Base-by-base conservation (phyloP, 1,284 basidiomycete genomes). In the Chalciporus sp. region DNA sequence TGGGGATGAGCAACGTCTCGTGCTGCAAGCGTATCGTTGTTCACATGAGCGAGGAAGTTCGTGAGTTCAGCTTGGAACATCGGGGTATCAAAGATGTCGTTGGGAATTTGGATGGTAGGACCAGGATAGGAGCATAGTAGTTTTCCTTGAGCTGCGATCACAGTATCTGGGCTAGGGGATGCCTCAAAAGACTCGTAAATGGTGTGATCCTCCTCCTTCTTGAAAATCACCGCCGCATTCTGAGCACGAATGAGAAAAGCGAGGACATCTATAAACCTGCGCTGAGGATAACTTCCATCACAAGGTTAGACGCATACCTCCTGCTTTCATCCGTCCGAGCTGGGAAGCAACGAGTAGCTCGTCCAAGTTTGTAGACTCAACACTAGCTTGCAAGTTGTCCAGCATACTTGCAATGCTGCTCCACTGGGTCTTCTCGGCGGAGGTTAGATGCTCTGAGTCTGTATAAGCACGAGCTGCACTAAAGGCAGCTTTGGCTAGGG, bases 1-100 rank as follows among this genome's bases (percentile, higher is more conserved):
- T 23, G 23, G 23, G 76, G 74, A 54, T 77, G 54, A 0, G 66
- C 51, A 0, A 72, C 68, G 23, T 76, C 74, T 16, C 73, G 59
- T 7, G 42, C 60, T 63, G 64, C 60, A 1, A 23, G 23, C 6
- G 23, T 6, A 23, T 23, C 23, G 6, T 23, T 7, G 16, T 51
- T 37, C 37, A 49, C 59, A 7, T 16, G 35, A n/a, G 29, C 19
- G 12, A 58, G 52, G 27, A 53, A 56, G 33, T 49, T 44, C 2
- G 47, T 56, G 1, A 61, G 46, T 37, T 58, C 60, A 0, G 47
- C 16, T 16, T 31, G 51, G 37, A 61, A 60, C 14, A 8, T 31
- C 2, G 17, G 10, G 9, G 58, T 35, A 19, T 61, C 35, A 27
- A 55, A 46, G 8, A 56, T 45, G 2, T 31, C 31, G 17, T 52